Conservation (phyloP, 352 stramenopile species). For the Globisporangium yorkense region DNA sequence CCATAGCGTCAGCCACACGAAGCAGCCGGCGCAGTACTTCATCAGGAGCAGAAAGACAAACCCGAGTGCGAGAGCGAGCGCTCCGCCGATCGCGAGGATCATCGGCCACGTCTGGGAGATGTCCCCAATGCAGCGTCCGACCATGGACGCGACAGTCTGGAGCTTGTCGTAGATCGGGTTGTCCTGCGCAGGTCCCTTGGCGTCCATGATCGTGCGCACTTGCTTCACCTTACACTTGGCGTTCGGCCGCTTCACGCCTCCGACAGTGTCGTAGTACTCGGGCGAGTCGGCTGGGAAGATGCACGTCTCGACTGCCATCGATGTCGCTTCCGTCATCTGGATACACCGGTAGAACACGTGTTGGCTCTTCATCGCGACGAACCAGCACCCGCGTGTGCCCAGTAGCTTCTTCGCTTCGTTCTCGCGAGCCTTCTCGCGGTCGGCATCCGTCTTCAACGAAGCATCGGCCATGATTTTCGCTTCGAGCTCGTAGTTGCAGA, state of each 20-base stretch:
- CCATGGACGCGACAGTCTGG: constrained; percentile 36
- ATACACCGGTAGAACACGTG: constrained; percentile 79
- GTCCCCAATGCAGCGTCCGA: constrained; percentile 65
- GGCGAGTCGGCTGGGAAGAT: constrained; percentile 56
- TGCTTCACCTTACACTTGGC: constrained; percentile 72
- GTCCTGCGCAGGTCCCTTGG: constrained; percentile 46
- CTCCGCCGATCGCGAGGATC: constrained; percentile 42
- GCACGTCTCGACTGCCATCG: constrained; percentile 59
- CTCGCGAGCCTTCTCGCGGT: constrained; percentile 40
- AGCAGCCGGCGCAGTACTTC: constrained; percentile 60
- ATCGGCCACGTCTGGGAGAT: constrained; percentile 50
- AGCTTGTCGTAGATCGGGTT: constrained; percentile 75
- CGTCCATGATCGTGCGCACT: constrained; percentile 45
- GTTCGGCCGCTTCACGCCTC: constrained; percentile 45
- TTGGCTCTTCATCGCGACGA: constrained; percentile 56
- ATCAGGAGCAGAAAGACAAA: constrained; percentile 69
- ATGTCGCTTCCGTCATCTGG: constrained; percentile 53
- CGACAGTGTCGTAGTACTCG: constrained; percentile 57
- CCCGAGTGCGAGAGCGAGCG: constrained; percentile 43
- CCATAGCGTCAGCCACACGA: constrained; percentile 74
- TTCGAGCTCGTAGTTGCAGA: constrained; percentile 78
- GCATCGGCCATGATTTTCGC: constrained; percentile 34
- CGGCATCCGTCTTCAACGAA: constrained; percentile 28
- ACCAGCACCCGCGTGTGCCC: constrained; percentile 44
- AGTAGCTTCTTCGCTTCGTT: constrained; percentile 32